phyloP scores from a whole-genome alignment of 352 stramenopile species.

The Plasmopara viticola region DNA sequence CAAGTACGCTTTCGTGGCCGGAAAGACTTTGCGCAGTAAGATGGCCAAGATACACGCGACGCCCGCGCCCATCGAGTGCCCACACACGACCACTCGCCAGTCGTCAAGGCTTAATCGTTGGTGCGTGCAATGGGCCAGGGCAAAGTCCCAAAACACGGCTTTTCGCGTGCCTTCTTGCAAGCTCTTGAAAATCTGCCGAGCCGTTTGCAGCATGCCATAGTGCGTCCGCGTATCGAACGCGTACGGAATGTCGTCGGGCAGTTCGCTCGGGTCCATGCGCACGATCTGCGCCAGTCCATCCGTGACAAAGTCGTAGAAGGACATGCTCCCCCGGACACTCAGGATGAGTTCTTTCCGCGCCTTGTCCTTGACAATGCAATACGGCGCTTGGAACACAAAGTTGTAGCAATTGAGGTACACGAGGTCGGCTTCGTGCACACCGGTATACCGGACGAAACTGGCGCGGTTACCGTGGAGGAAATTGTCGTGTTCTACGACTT shows the following conservation, averaged over 20 bases:
- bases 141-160: conserved; percentile 66
- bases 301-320: conserved; percentile 76
- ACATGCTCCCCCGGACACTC: conserved; percentile 64
- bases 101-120: conserved; percentile 11
- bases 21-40: conserved; percentile 54
- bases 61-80: conserved; percentile 80
- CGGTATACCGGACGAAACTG: conserved; percentile 70
- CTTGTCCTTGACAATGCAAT: conserved; percentile 68
- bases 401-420: conserved; percentile 79
- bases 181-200: conserved; percentile 50
- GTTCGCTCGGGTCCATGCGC: conserved; percentile 46
- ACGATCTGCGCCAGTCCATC: conserved; percentile 64
- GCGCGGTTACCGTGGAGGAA: conserved; percentile 48
- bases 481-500: conserved; percentile 64
- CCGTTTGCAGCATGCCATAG: conserved; percentile 67
- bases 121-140: conserved; percentile 35
- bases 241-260: conserved; percentile 47
- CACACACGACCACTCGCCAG: conserved; percentile 70
- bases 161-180: conserved; percentile 53
- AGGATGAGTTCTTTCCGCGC: conserved; percentile 63
- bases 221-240: conserved; percentile 45
- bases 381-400: conserved; percentile 68
- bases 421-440: conserved; percentile 45
- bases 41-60: conserved; percentile 64
- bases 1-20: conserved; percentile 45